Evolutionary conservation across 139 green algal genomes (phyloP).

Genomic region (Astrephomene gubernaculifera): DNA sequence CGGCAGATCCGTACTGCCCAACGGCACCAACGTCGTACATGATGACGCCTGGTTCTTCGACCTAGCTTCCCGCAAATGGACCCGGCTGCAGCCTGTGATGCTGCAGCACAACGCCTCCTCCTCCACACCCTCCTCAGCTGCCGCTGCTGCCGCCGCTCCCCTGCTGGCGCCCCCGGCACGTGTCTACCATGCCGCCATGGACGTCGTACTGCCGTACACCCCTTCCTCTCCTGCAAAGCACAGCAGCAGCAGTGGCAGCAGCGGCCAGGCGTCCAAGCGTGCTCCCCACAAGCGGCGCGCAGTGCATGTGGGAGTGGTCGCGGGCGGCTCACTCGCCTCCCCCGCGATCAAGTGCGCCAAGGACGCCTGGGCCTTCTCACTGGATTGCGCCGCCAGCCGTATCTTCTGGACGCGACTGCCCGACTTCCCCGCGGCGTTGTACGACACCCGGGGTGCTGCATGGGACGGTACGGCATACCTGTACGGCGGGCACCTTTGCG

Average conservation of each 20-base stretch:
- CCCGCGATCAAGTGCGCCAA: conserved; percentile 43
- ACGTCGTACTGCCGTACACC: too few species aligned
- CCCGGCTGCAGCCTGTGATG: not conserved
- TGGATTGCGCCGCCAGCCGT: conserved; percentile 34
- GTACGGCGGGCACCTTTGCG: conserved; percentile 57
- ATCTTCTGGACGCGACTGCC: conserved; percentile 48
- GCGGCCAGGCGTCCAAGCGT: not conserved
- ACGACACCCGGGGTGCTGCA: conserved; percentile 39
- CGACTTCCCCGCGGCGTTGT: conserved; percentile 42
- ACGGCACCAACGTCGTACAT: not conserved
- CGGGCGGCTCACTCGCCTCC: conserved; percentile 42
- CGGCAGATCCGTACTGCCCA: not conserved
- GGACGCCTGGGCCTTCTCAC: conserved; percentile 45
- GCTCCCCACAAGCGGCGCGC: not conserved
- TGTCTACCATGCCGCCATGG: conserved; percentile 27
- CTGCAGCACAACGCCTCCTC: too few species aligned
- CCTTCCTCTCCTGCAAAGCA: not conserved
- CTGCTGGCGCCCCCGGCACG: not conserved
- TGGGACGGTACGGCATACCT: not conserved
- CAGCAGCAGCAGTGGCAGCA: not conserved
- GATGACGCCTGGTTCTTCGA: conserved; percentile 48
- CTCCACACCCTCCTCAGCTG: too few species aligned
- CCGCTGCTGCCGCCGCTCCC: not conserved
- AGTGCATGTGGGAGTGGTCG: conserved; percentile 35
- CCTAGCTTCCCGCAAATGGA: not conserved